Conservation (phyloP, 371 early-diverging fungal genomes). For the Blastocladiella emersonii region DNA sequence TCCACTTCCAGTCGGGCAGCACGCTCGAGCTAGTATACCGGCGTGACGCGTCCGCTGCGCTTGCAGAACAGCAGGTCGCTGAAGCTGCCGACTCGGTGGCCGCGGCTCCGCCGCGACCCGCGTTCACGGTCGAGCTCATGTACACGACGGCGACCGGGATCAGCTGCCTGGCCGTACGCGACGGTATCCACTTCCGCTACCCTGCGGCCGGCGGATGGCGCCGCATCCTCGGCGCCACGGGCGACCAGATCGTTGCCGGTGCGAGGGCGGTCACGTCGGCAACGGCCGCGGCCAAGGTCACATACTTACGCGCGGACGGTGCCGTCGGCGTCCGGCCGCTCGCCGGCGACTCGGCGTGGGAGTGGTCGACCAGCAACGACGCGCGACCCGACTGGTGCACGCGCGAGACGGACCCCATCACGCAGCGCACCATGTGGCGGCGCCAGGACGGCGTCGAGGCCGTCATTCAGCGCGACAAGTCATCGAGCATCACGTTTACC, state of each 20-base stretch:
- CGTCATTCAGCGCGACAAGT: not conserved
- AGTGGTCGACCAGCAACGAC: not conserved
- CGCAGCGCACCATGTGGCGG: not conserved
- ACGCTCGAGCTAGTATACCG: too few relatives aligned
- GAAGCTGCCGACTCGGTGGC: too few relatives aligned
- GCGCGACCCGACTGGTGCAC: not conserved
- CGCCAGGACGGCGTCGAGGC: not conserved
- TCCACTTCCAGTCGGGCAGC: too few relatives aligned
- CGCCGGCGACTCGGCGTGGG: not conserved
- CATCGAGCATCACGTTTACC: not conserved
- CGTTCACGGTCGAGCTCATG: not conserved
- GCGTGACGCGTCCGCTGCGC: too few relatives aligned
- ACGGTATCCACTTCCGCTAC: not conserved
- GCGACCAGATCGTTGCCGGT: not conserved
- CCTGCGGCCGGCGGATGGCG: not conserved
- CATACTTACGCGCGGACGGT: not conserved
- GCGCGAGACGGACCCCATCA: not conserved
- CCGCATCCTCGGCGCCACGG: not conserved
- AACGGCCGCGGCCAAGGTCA: not conserved
- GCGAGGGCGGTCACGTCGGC: too few relatives aligned
- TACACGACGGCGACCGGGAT: not conserved
- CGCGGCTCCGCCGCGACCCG: too few relatives aligned
- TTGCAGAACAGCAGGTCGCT: too few relatives aligned
- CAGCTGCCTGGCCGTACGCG: not conserved
- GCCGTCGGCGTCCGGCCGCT: not conserved